Conservation (phyloP, 169 alveolate species). For the Plasmodium reichenowi region DNA sequence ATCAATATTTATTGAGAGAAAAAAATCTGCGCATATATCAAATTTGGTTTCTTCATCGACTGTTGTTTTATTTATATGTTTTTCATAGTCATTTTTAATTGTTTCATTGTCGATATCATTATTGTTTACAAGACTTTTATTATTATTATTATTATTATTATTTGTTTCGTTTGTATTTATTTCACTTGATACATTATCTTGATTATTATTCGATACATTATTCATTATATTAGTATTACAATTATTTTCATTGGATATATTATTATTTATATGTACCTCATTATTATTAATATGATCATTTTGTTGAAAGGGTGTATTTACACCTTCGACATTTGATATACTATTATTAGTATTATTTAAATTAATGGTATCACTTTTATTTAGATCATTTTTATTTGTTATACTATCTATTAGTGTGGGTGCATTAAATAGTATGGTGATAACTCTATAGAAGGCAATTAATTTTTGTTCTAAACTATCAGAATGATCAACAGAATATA, state of each 20-base stretch:
- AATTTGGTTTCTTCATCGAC: constrained; percentile 58
- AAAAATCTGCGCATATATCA: constrained; percentile 64
- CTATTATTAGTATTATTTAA: not conserved
- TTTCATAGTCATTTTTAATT: not conserved
- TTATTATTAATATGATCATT: not conserved
- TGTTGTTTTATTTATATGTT: constrained; percentile 1
- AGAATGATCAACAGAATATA: constrained; percentile 59
- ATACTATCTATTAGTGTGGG: constrained; percentile 52
- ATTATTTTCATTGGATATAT: not conserved
- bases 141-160: not conserved
- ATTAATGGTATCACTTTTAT: constrained; percentile 2
- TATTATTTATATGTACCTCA: not conserved
- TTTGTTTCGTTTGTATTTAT: not conserved
- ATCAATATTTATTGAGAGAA: constrained; percentile 63
- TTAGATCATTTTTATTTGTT: constrained; percentile 14
- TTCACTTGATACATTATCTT: not conserved
- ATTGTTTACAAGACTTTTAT: too few relatives aligned
- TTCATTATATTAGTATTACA: not conserved
- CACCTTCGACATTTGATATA: not conserved
- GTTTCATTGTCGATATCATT: not conserved
- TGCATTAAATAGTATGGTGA: constrained; percentile 54
- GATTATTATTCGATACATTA: not conserved
- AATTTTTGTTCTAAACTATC: constrained; percentile 73
- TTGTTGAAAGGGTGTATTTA: not conserved
- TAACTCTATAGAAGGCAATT: constrained; percentile 67